phyloP scores from a whole-genome alignment of 371 early-diverging fungal genomes.

The Synchytrium microbalum region DNA sequence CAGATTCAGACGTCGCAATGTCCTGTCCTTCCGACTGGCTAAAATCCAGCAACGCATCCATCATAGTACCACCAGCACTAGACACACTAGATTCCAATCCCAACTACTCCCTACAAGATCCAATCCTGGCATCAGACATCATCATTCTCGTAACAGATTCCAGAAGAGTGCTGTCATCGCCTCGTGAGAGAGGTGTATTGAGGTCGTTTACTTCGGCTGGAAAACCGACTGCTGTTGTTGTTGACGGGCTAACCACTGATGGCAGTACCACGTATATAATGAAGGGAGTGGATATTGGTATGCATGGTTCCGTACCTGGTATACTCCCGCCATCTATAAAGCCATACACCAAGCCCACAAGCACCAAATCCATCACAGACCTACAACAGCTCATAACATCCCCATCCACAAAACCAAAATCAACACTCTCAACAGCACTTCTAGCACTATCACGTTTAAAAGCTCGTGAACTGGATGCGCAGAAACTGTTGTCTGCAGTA shows the following conservation, averaged over 20 bases:
- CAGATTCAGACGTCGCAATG: not conserved
- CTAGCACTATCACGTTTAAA: not conserved
- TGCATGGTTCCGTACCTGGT: not conserved
- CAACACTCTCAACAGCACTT: not conserved
- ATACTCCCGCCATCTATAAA: not conserved
- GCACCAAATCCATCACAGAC: not conserved
- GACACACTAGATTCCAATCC: not conserved
- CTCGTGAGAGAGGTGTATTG: not conserved
- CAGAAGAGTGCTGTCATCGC: not conserved
- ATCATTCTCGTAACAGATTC: not conserved
- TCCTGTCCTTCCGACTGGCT: not conserved
- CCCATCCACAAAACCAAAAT: not conserved
- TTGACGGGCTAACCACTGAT: not conserved
- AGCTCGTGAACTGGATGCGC: not conserved
- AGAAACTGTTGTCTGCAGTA: not conserved
- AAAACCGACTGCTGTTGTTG: not conserved
- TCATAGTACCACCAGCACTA: not conserved
- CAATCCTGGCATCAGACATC: not conserved
- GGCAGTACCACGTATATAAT: not conserved
- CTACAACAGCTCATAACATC: not conserved
- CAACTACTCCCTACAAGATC: not conserved
- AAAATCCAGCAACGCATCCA: not conserved
- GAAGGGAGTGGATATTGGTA: not conserved
- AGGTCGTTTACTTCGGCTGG: not conserved
- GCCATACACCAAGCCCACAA: not conserved